Conservation (phyloP, 768 basidiomycete species). For the Trametes gibbosa region DNA sequence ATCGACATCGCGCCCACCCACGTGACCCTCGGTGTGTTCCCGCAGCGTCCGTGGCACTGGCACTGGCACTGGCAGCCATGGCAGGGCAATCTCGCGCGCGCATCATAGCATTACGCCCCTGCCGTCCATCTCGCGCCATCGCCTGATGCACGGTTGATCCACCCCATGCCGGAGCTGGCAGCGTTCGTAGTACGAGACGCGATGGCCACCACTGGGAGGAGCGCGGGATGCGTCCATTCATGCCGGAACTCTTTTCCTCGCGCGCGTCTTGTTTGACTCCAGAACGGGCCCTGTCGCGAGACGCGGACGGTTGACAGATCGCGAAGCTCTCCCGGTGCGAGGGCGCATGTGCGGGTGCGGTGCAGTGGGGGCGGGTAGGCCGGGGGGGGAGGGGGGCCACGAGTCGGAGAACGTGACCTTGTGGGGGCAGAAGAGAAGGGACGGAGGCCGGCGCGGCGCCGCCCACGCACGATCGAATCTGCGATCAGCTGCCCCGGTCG, state of each 20-base stretch:
- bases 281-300: neutral
- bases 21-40: constrained; percentile 8
- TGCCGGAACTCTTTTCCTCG: neutral
- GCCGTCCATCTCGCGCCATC: constrained; percentile 15
- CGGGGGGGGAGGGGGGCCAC: too few relatives aligned
- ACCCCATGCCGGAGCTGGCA: neutral
- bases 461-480: constrained; percentile 14
- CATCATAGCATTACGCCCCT: constrained; percentile 17
- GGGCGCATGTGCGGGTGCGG: constrained; percentile 3
- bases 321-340: constrained; percentile 12
- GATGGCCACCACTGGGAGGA: neutral
- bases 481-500: constrained; percentile 18
- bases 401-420: too few relatives aligned
- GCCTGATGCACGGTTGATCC: constrained; percentile 17
- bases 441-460: neutral
- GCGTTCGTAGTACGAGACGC: too few relatives aligned
- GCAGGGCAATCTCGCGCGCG: neutral
- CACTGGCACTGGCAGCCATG: too few relatives aligned
- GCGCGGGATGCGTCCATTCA: constrained; percentile 6
- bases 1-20: neutral
- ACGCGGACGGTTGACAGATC: constrained; percentile 14
- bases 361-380: neutral
- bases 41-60: too few relatives aligned
- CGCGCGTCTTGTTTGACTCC: neutral
- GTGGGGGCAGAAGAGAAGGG: too few relatives aligned